phyloP scores from a whole-genome alignment of 2,329 filamentous ascomycete genomes.

The Myriangium duriaei region DNA sequence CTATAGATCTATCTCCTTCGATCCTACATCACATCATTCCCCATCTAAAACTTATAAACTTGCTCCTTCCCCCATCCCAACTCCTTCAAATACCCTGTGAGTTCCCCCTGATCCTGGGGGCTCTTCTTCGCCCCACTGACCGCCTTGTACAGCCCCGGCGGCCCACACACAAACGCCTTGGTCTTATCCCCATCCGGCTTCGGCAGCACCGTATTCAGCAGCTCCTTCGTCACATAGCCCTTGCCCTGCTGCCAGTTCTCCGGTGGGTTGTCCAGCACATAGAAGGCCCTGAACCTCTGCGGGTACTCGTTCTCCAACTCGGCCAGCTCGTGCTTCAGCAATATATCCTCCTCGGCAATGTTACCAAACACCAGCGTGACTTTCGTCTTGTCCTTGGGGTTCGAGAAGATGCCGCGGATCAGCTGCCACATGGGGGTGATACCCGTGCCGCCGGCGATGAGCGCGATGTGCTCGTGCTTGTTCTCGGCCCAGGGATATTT shows the following conservation, averaged over 20 bases:
- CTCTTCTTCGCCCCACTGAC: slow-evolving; percentile 82
- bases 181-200: slow-evolving; percentile 85
- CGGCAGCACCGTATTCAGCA: slow-evolving; percentile 87
- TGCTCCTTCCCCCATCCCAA: slow-evolving; percentile 77
- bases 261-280: slow-evolving; percentile 75
- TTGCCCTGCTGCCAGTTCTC: slow-evolving; percentile 62
- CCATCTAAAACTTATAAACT: slow-evolving; percentile 78
- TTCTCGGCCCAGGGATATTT: slow-evolving; percentile 86
- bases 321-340: slow-evolving; percentile 74
- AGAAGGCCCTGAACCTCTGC: slow-evolving; percentile 89
- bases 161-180: slow-evolving; percentile 94
- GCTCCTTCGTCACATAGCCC: slow-evolving; percentile 78
- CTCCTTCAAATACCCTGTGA: slow-evolving; percentile 69
- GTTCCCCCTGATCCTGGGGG: slow-evolving; percentile 87
- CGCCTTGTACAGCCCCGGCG: slow-evolving; percentile 84
- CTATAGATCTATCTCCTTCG: not conserved
- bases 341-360: slow-evolving; percentile 76
- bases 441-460: slow-evolving; percentile 89
- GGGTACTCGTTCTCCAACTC: slow-evolving; percentile 91
- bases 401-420: slow-evolving; percentile 80
- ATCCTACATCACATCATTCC: not conserved
- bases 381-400: slow-evolving; percentile 94
- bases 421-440: slow-evolving; percentile 99
- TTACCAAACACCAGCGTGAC: slow-evolving; percentile 94
- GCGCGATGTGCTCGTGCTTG: slow-evolving; percentile 79